These are phyloP conservation scores for Microsporum canis DNA, from an alignment of 2,329 filamentous ascomycete genomes.

Conservation along the genomic window DNA sequence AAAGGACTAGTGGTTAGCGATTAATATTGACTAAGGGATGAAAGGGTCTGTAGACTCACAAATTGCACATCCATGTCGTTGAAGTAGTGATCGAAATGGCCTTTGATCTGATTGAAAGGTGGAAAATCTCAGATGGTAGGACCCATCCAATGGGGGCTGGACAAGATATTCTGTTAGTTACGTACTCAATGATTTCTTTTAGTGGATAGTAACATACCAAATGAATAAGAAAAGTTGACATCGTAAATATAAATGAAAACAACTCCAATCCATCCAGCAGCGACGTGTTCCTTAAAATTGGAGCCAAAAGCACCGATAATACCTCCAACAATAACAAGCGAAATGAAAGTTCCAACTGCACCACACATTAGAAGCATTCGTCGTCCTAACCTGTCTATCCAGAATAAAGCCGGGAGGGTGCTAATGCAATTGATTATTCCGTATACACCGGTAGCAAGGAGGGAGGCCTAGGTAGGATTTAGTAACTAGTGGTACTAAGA, in stretches of 20 bases:
- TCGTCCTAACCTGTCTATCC: constrained; percentile 27
- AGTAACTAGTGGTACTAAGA: background rate
- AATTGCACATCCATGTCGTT: constrained; percentile 32
- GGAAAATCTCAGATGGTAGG: constrained; percentile 32
- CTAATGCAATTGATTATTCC: constrained; percentile 31
- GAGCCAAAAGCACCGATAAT: constrained; percentile 25
- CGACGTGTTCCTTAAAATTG: constrained; percentile 19
- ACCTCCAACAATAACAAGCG: constrained; percentile 27
- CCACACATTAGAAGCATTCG: constrained; percentile 27
- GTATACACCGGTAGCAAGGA: constrained; percentile 29
- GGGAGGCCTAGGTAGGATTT: constrained; percentile 17
- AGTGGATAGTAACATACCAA: constrained; percentile 19
- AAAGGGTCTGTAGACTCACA: constrained; percentile 19
- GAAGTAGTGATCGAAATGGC: constrained; percentile 31
- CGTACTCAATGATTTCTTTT: background rate
- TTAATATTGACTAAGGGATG: background rate
- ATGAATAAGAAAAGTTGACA: constrained; percentile 30
- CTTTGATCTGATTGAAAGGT: constrained; percentile 28
- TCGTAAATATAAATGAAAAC: constrained; percentile 31
- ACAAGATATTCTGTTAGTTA: background rate
- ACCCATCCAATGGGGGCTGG: constrained; percentile 30
- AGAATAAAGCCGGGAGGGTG: constrained; percentile 25
- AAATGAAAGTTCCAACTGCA: constrained; percentile 26
- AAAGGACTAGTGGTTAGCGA: background rate
- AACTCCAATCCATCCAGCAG: constrained; percentile 28